Evolutionary conservation across 2,329 filamentous ascomycete genomes (phyloP).

Genomic region (Ascocoryne sarcoides): DNA sequence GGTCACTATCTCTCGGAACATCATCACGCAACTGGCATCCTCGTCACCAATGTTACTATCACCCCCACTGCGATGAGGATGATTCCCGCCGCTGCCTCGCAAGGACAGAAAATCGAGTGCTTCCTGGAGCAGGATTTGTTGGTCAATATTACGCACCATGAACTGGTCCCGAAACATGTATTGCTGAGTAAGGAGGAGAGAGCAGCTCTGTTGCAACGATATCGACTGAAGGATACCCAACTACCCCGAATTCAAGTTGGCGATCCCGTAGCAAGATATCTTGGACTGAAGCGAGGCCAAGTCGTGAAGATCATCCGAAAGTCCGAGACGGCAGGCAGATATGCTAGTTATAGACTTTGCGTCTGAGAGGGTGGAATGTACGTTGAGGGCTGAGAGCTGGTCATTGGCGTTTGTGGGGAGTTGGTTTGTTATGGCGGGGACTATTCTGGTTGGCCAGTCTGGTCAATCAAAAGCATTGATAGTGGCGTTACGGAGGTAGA

Average conservation of each 20-base stretch:
- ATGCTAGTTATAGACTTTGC: conserved; percentile 82
- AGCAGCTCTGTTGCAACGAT: conserved; percentile 72
- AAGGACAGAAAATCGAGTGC: conserved; percentile 76
- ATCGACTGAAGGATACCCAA: conserved; percentile 95
- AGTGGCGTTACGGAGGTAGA: neutral
- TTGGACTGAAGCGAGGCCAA: conserved; percentile 82
- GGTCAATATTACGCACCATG: conserved; percentile 97
- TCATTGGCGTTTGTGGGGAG: conserved; percentile 9
- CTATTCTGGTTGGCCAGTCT: neutral
- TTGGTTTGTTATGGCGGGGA: neutral
- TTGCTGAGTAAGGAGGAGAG: conserved; percentile 88
- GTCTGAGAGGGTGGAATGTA: conserved; percentile 36
- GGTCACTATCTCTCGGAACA: conserved; percentile 71
- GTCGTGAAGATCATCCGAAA: conserved; percentile 98
- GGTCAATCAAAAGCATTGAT: neutral
- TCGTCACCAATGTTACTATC: conserved; percentile 74
- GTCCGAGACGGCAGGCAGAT: conserved; percentile 90
- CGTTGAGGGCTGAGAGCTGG: neutral
- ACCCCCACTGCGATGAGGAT: conserved; percentile 83
- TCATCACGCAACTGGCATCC: conserved; percentile 82
- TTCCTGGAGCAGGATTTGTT: conserved; percentile 94
- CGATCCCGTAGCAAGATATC: conserved; percentile 86
- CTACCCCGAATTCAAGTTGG: conserved; percentile 83
- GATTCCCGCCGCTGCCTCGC: conserved; percentile 67
- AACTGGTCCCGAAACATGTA: conserved; percentile 90